Percentiles rank a stretch among this genome's conserved stretches.
Evolutionary conservation across 140 eudicot species (phyloP).

Genomic region (Oenanthe javanica): DNA sequence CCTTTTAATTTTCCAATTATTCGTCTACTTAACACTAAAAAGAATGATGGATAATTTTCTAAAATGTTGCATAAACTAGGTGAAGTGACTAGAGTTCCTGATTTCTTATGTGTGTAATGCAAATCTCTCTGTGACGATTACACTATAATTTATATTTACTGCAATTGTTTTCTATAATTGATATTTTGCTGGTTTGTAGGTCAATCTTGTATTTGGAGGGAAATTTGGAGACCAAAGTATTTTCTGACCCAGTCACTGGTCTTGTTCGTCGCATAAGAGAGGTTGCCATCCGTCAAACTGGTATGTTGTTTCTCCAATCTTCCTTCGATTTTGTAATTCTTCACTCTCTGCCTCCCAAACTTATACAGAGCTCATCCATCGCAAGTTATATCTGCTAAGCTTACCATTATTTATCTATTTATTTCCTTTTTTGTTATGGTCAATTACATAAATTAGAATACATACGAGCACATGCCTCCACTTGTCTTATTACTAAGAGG

Average conservation of each 20-base stretch:
- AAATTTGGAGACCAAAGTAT: conserved; percentile 80
- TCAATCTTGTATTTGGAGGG: conserved; percentile 83
- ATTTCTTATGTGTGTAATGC: not conserved
- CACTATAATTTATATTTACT: not conserved
- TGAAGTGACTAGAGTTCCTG: not conserved
- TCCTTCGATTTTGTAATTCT: not conserved
- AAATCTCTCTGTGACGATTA: not conserved
- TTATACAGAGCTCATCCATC: not conserved
- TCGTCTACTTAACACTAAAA: not conserved
- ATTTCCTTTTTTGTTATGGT: not conserved
- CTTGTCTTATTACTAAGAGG: not conserved
- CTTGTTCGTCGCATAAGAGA: conserved; percentile 83
- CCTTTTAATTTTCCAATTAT: not conserved
- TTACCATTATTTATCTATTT: not conserved
- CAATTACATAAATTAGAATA: not conserved
- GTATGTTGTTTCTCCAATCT: conserved; percentile 18
- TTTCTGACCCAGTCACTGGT: conserved; percentile 79
- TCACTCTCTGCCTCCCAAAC: not conserved
- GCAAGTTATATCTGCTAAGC: not conserved
- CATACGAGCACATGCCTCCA: not conserved
- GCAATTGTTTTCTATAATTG: not conserved
- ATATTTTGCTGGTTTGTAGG: conserved; percentile 30
- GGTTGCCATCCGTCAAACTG: conserved; percentile 72
- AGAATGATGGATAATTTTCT: not conserved
- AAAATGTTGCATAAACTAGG: not conserved